These are phyloP conservation scores for Fonsecaea nubica DNA, from an alignment of 2,329 filamentous ascomycete genomes.

Conservation along the genomic window DNA sequence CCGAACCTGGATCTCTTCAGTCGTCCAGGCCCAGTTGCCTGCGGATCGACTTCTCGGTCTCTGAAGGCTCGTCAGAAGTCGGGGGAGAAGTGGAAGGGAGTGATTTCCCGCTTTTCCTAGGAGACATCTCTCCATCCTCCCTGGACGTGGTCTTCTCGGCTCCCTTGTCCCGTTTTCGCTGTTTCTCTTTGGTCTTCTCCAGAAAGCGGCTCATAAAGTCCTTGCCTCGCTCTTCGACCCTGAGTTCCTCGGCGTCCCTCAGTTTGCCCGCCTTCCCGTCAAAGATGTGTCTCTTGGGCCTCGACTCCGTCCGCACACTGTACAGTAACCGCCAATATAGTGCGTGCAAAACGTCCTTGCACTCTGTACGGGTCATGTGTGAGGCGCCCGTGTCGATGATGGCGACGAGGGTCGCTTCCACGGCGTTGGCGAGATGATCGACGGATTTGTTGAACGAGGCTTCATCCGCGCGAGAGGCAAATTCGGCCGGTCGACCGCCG, in stretches of 20 bases:
- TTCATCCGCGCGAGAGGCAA: conserved; percentile 47
- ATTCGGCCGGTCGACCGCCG: conserved; percentile 49
- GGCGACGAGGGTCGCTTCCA: conserved; percentile 63
- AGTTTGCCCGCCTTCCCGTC: conserved; percentile 37
- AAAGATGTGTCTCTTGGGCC: conserved; percentile 57
- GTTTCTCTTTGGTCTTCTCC: conserved; percentile 6
- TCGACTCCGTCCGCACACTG: conserved; percentile 70
- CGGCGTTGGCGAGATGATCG: conserved; percentile 67
- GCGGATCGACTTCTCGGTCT: conserved; percentile 31
- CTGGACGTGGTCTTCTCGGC: neutral
- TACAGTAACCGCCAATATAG: conserved; percentile 76
- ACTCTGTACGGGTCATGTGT: conserved; percentile 73
- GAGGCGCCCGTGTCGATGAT: conserved; percentile 79
- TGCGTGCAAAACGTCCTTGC: conserved; percentile 76
- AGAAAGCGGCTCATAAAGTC: conserved; percentile 37
- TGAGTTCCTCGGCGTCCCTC: conserved; percentile 27
- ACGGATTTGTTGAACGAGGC: conserved; percentile 71
- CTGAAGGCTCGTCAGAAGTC: conserved; percentile 23
- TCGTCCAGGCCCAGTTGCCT: conserved; percentile 28
- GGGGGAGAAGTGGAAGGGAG: conserved; percentile 2
- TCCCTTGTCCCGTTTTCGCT: neutral
- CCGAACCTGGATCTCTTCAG: neutral
- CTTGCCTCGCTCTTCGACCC: conserved; percentile 34
- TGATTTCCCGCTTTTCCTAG: neutral
- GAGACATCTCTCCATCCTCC: neutral